phyloP scores from a whole-genome alignment of 176 grass and related monocot genomes.

The Cenchrus purpureus region DNA sequence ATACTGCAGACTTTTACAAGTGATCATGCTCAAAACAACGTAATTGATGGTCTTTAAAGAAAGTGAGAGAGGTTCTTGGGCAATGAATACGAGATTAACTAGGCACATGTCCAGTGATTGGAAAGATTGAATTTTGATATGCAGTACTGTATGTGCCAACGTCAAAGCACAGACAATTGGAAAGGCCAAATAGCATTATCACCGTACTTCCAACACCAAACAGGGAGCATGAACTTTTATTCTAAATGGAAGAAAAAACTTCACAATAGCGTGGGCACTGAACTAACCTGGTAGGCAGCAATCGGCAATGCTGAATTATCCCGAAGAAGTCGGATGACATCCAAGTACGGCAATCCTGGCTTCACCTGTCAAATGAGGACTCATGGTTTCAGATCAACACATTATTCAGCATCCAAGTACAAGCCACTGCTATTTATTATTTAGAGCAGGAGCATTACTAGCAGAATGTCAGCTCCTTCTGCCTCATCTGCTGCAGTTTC shows the following conservation, averaged over 20 bases:
- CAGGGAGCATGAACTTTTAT: background rate
- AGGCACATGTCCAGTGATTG: background rate
- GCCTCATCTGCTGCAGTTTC: conserved; percentile 85
- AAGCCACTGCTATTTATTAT: conserved; percentile 4
- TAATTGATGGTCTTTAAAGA: background rate
- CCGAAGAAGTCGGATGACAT: conserved; percentile 87
- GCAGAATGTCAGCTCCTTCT: conserved; percentile 93
- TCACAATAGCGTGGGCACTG: background rate
- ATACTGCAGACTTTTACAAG: background rate
- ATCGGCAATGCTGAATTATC: conserved; percentile 96
- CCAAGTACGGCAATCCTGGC: conserved; percentile 90
- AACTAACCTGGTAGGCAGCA: conserved; percentile 90
- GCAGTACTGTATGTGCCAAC: background rate
- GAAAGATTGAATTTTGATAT: conserved; percentile 12
- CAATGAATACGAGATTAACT: background rate
- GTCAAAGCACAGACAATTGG: background rate
- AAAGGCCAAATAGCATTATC: background rate
- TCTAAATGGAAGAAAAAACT: background rate
- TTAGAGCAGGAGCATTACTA: conserved; percentile 51
- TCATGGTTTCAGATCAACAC: background rate
- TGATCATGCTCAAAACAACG: background rate
- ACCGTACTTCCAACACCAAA: background rate
- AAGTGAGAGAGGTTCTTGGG: background rate
- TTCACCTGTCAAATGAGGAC: conserved; percentile 70
- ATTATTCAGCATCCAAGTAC: background rate